Conservation (phyloP, 495 filamentous ascomycete species). For the Evansstolkia leycettana region DNA sequence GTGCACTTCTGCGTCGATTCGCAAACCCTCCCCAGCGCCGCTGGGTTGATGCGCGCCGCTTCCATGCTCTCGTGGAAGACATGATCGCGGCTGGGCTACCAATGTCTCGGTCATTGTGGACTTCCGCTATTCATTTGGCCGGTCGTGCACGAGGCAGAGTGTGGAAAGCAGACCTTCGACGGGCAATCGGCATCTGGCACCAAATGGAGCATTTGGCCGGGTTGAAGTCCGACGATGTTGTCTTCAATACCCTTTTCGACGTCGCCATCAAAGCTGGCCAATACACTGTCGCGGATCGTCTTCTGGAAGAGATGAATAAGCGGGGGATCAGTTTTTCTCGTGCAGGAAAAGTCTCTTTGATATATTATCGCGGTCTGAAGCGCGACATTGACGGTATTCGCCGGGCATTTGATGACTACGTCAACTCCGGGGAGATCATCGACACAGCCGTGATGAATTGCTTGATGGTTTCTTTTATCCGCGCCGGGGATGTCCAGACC, state of each 20-base stretch:
- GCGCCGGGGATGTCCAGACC: slow-evolving; percentile 53
- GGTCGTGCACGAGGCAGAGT: slow-evolving; percentile 55
- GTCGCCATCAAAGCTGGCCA: slow-evolving; percentile 75
- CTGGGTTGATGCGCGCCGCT: slow-evolving; percentile 47
- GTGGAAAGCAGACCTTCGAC: slow-evolving; percentile 49
- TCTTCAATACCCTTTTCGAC: slow-evolving; percentile 89
- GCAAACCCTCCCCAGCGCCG: slow-evolving; percentile 34
- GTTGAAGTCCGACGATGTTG: slow-evolving; percentile 51
- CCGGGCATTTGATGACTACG: slow-evolving; percentile 60
- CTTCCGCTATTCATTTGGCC: slow-evolving; percentile 65
- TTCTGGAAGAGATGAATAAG: slow-evolving; percentile 65
- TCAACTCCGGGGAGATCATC: slow-evolving; percentile 71
- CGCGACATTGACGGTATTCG: slow-evolving; percentile 57
- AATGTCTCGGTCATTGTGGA: slow-evolving; percentile 62
- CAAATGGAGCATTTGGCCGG: slow-evolving; percentile 71
- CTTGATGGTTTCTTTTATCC: slow-evolving; percentile 65
- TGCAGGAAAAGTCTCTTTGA: slow-evolving; percentile 62
- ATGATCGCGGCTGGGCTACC: slow-evolving; percentile 55
- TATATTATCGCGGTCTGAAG: slow-evolving; percentile 70
- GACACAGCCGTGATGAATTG: slow-evolving; percentile 81
- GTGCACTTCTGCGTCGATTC: slow-evolving; percentile 54
- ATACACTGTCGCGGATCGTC: slow-evolving; percentile 67
- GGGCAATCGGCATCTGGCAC: slow-evolving; percentile 71
- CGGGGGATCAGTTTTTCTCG: slow-evolving; percentile 56
- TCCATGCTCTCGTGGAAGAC: slow-evolving; percentile 73